Evolutionary conservation across 768 basidiomycete genomes (phyloP).

Genomic region (Scleroderma citrinum): DNA sequence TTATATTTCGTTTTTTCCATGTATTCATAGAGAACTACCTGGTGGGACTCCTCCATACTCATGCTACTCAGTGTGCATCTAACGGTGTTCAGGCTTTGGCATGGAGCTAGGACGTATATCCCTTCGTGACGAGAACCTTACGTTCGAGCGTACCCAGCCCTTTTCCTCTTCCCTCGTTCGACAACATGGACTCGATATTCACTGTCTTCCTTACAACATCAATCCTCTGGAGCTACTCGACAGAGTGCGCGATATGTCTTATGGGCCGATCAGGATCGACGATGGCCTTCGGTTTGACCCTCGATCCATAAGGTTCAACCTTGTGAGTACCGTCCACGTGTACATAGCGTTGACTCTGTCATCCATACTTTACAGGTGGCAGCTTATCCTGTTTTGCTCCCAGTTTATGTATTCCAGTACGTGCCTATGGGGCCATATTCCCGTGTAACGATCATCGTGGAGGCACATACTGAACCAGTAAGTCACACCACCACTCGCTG

Average conservation of each 20-base stretch:
- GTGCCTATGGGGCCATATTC: constrained; percentile 23
- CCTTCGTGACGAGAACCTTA: constrained; percentile 26
- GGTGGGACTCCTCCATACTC: constrained; percentile 12
- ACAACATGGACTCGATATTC: constrained; percentile 44
- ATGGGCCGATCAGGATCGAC: constrained; percentile 30
- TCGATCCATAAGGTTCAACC: constrained; percentile 35
- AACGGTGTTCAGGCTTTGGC: constrained; percentile 9
- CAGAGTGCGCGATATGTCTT: constrained; percentile 28
- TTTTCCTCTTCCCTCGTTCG: constrained; percentile 43
- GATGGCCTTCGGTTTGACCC: constrained; percentile 39
- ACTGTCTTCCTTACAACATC: constrained; percentile 52
- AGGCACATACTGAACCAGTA: constrained; percentile 24
- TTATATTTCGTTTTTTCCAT: constrained; percentile 4
- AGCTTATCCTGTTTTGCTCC: constrained; percentile 59
- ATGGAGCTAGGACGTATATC: constrained; percentile 38
- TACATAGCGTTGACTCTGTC: neutral
- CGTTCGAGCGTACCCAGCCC: constrained; percentile 30
- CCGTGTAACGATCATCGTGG: constrained; percentile 23
- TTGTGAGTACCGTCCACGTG: constrained; percentile 33
- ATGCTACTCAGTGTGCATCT: neutral
- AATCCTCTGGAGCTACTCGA: constrained; percentile 49
- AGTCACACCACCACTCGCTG: constrained; percentile 2
- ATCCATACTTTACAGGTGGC: constrained; percentile 37
- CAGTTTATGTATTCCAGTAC: constrained; percentile 56
- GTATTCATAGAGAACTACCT: constrained; percentile 22